Base-by-base conservation (phyloP, 805 yeast genomes). In the Saccharomycopsis fibuligera region DNA sequence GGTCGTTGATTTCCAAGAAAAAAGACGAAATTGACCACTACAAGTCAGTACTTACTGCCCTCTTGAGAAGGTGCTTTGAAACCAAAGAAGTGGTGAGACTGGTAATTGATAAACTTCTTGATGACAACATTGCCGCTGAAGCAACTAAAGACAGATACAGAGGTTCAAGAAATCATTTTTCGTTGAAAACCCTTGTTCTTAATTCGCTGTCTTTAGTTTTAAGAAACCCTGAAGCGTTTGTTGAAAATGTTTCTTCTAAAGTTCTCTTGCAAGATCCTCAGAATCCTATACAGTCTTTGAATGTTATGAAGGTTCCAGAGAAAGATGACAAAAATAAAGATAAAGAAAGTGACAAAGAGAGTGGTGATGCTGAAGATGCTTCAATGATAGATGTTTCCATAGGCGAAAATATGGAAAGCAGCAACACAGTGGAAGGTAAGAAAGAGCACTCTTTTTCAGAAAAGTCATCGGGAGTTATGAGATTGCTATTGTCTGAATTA, bases 11-110 rank as follows among this genome's bases (percentile, higher is more conserved):
- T 9, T 29, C 31, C 31, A 29, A 8, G 31, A 29, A 29, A 29
- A 36, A 62, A 12, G 29, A 4, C 10, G 10, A 30, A 17, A n/a
- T 48, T 14, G 5, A 17, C 3, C 64, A 50, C 50, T 79, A 1
- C 80, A 78, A 51, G 66, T 72, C 4, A 62, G 77, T 1, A 5
- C 67, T 81, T 17, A 68, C 79, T 0, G 67, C 78, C 10, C 65
- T 88, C 31, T 62, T 82, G 1, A 74, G 96, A 59, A 70, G 84
- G 41, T 81, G 89, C 48, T 78, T 82, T 61, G 97, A 89, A 62
- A 74, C 78, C 2, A 60, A 67, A 0, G 72, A 69, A 0, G 65
- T 76, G 10, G 65, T 87, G 3, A 67, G 69, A 24, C 66, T 67
- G 8, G 64, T 75, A 35, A 75, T 86, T 57, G 56, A 65, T 1